Percentiles rank a stretch among this genome's conserved stretches.
Conservation (phyloP, 1,284 basidiomycete genomes). For the Golubevia pallescens region DNA sequence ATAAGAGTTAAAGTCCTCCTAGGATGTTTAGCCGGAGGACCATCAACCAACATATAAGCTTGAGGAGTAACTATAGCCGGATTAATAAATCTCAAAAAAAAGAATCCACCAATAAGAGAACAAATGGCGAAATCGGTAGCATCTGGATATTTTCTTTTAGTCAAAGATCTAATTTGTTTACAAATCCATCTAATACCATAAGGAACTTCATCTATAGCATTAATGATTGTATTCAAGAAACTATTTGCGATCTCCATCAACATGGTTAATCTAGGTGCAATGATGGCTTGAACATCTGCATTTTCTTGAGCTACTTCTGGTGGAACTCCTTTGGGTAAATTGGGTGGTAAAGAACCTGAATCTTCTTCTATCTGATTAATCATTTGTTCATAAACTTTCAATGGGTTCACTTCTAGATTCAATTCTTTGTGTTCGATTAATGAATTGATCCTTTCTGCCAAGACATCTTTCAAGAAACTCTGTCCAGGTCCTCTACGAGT, state of each 20-base stretch:
- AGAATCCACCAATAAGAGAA: constrained; percentile 61
- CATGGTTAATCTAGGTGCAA: constrained; percentile 49
- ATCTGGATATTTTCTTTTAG: constrained; percentile 54
- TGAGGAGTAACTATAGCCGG: constrained; percentile 63
- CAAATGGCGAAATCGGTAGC: constrained; percentile 53
- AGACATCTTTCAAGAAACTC: constrained; percentile 54
- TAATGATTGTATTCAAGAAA: constrained; percentile 52
- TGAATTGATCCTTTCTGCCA: constrained; percentile 53
- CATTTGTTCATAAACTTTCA: constrained; percentile 36
- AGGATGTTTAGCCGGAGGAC: constrained; percentile 43
- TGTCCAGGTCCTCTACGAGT: constrained; percentile 62
- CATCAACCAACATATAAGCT: constrained; percentile 58
- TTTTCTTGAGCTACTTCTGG: constrained; percentile 54
- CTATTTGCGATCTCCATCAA: constrained; percentile 56
- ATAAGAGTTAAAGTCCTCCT: constrained; percentile 57
- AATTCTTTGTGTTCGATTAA: constrained; percentile 50
- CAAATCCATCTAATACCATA: constrained; percentile 64
- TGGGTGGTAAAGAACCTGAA: constrained; percentile 35
- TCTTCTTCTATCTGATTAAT: constrained; percentile 55
- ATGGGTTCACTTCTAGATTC: constrained; percentile 57
- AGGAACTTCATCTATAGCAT: constrained; percentile 53
- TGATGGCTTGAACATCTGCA: constrained; percentile 55
- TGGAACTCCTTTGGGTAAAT: constrained; percentile 49
- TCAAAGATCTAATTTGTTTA: constrained; percentile 60
- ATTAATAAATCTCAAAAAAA: constrained; percentile 63